phyloP scores from a whole-genome alignment of 2,329 filamentous ascomycete species.

The Lanzia echinophila region DNA sequence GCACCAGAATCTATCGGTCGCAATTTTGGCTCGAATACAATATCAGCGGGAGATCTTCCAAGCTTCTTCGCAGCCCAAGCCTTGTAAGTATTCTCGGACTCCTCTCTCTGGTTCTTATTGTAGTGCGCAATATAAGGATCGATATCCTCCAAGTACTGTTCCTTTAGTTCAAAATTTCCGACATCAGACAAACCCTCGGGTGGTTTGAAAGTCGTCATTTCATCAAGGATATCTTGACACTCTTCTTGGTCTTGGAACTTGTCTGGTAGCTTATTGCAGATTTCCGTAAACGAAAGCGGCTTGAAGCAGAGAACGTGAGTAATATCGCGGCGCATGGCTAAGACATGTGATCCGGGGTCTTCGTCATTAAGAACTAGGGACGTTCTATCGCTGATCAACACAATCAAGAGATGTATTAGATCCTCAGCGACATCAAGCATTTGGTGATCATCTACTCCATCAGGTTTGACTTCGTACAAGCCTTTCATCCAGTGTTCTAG shows the following conservation, averaged over 20 bases:
- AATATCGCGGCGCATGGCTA: constrained; percentile 80
- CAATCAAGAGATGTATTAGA: constrained; percentile 87
- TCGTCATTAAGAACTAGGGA: constrained; percentile 65
- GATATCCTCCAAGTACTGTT: constrained; percentile 77
- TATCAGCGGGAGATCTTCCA: constrained; percentile 70
- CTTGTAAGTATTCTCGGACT: constrained; percentile 84
- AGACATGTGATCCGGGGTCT: constrained; percentile 56
- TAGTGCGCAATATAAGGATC: constrained; percentile 97
- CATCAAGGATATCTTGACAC: constrained; percentile 75
- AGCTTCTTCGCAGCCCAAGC: constrained; percentile 82
- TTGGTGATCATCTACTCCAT: constrained; percentile 78
- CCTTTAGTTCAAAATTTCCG: constrained; percentile 87
- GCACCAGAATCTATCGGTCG: constrained; percentile 68
- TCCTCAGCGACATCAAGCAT: constrained; percentile 92
- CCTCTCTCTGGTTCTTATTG: constrained; percentile 93
- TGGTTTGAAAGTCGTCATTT: constrained; percentile 82
- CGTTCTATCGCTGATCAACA: constrained; percentile 82
- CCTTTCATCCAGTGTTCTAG: constrained; percentile 83
- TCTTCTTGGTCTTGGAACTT: constrained; percentile 84
- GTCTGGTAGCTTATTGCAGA: constrained; percentile 79
- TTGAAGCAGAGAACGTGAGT: constrained; percentile 94
- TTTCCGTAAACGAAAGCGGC: constrained; percentile 88
- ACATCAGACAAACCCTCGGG: constrained; percentile 90
- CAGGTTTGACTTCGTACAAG: constrained; percentile 63
- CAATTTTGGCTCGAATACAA: constrained; percentile 86